phyloP scores from a whole-genome alignment of 768 basidiomycete genomes.

The Phlebiopsis gigantea region DNA sequence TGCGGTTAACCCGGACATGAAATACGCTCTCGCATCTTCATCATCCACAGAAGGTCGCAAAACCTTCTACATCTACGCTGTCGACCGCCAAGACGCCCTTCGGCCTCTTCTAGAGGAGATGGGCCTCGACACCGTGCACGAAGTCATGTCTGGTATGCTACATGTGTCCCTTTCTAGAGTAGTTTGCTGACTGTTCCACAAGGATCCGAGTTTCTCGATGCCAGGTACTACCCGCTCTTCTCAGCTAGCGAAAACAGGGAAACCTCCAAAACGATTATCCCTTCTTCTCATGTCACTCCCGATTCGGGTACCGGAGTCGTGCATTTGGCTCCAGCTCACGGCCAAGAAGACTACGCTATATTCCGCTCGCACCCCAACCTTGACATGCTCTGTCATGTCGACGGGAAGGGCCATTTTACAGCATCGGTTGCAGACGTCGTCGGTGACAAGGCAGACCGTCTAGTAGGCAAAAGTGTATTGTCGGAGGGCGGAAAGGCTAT shows the following conservation, averaged over 20 bases:
- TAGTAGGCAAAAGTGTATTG: slow-evolving; percentile 72
- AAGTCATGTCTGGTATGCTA: slow-evolving; percentile 34
- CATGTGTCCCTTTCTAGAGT: neutral
- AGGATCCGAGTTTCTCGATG: slow-evolving; percentile 53
- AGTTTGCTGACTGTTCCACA: neutral
- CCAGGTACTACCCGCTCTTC: slow-evolving; percentile 62
- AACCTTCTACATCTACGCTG: slow-evolving; percentile 41
- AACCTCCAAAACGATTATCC: slow-evolving; percentile 40
- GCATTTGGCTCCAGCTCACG: slow-evolving; percentile 94
- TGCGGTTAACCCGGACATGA: slow-evolving; percentile 70
- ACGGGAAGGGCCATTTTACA: slow-evolving; percentile 69
- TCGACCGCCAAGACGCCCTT: slow-evolving; percentile 37
- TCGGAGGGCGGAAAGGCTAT: slow-evolving; percentile 65
- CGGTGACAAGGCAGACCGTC: slow-evolving; percentile 38
- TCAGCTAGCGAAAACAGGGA: slow-evolving; percentile 1
- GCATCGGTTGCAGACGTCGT: slow-evolving; percentile 51
- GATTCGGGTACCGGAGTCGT: slow-evolving; percentile 94
- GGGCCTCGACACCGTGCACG: slow-evolving; percentile 16
- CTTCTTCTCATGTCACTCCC: slow-evolving; percentile 73
- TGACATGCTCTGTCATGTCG: slow-evolving; percentile 66
- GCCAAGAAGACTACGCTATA: slow-evolving; percentile 83
- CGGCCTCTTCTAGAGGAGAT: slow-evolving; percentile 14
- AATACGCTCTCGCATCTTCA: slow-evolving; percentile 32
- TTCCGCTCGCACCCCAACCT: slow-evolving; percentile 57
- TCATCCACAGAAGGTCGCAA: slow-evolving; percentile 31